phyloP scores from a whole-genome alignment of 2,329 filamentous ascomycete species.

The Didymella arachidicola region DNA sequence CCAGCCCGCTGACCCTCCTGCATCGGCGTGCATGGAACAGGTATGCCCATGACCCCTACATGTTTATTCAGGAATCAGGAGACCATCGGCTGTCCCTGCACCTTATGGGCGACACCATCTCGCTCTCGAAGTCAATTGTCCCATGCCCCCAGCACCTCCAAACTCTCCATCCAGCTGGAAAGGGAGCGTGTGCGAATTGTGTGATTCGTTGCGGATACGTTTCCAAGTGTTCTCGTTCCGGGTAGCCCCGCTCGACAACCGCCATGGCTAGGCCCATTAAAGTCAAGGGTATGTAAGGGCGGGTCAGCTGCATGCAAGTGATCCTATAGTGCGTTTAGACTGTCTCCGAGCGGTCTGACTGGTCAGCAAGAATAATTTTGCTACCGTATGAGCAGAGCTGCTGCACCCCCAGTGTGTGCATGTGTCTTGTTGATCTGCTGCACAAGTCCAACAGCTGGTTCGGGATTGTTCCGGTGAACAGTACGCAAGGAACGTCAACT shows the following conservation, averaged over 20 bases:
- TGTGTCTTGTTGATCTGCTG: neutral
- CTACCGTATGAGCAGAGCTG: conserved; percentile 5
- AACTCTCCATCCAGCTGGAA: conserved; percentile 14
- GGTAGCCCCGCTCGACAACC: conserved; percentile 35
- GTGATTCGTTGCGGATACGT: conserved; percentile 22
- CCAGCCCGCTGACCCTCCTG: conserved; percentile 2
- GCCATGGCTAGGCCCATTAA: conserved; percentile 19
- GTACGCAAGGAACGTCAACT: neutral
- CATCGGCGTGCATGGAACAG: conserved; percentile 3
- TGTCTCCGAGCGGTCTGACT: conserved; percentile 19
- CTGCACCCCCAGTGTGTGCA: neutral
- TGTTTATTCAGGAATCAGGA: neutral
- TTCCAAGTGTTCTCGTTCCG: conserved; percentile 24
- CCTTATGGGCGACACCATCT: neutral
- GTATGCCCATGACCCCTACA: conserved; percentile 6
- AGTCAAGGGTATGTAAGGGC: conserved; percentile 21
- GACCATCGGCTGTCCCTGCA: conserved; percentile 1
- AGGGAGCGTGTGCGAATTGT: conserved; percentile 2
- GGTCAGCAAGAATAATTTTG: conserved; percentile 8
- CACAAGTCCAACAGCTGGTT: neutral
- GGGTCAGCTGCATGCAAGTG: conserved; percentile 31
- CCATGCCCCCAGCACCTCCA: neutral
- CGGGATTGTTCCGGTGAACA: neutral
- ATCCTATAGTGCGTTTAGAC: conserved; percentile 27
- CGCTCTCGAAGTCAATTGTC: neutral